Conservation (phyloP, 495 filamentous ascomycete genomes). For the Hypoxylon crocopeplum region DNA sequence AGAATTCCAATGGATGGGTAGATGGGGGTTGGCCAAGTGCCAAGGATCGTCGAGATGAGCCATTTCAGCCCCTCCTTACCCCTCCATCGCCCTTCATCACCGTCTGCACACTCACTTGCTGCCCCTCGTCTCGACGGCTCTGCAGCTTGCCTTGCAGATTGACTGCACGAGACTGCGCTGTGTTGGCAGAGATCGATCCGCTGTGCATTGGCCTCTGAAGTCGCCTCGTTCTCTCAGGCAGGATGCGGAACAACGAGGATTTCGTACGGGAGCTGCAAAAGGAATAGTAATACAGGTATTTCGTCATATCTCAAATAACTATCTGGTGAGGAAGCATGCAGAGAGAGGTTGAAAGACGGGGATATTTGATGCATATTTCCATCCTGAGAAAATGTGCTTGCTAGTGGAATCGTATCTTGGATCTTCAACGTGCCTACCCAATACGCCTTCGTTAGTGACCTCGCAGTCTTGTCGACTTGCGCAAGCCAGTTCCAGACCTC, state of each 20-base stretch:
- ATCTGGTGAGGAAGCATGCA: slow-evolving; percentile 6
- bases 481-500: slow-evolving; percentile 31
- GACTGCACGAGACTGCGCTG: slow-evolving; percentile 43
- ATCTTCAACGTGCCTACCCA: slow-evolving; percentile 27
- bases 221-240: slow-evolving; percentile 27
- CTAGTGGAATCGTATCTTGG: slow-evolving; percentile 10
- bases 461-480: slow-evolving; percentile 3
- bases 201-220: slow-evolving; percentile 33
- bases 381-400: slow-evolving; percentile 11
- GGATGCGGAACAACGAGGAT: slow-evolving; percentile 5
- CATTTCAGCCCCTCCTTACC: slow-evolving; percentile 43
- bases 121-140: slow-evolving; percentile 41
- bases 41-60: slow-evolving; percentile 31
- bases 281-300: slow-evolving; percentile 11
- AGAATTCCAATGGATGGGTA: slow-evolving; percentile 23
- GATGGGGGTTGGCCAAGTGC: slow-evolving; percentile 22
- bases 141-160: slow-evolving; percentile 39
- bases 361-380: slow-evolving; percentile 19
- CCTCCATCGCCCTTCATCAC: slow-evolving; percentile 38
- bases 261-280: slow-evolving; percentile 16
- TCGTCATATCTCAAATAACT: slow-evolving; percentile 27
- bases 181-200: slow-evolving; percentile 44
- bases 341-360: slow-evolving; percentile 16
- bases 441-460: slow-evolving; percentile 30
- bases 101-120: too few species aligned